Base-by-base conservation (phyloP, 768 basidiomycete genomes). In the Filobasidium floriforme region DNA sequence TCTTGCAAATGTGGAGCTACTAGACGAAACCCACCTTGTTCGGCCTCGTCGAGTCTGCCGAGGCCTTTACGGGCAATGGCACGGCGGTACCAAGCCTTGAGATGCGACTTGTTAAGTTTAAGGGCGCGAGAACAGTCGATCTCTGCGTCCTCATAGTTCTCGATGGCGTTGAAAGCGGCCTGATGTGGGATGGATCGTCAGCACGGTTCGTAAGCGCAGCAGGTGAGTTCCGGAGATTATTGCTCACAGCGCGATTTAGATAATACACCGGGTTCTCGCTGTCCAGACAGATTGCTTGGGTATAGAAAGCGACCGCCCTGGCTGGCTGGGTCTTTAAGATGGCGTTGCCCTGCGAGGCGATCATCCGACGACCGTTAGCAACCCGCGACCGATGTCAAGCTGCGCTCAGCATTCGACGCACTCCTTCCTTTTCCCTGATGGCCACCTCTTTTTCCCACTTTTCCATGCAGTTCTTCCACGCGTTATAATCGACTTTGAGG, bases 361-460 rank as follows among this genome's bases (percentile, higher is more conserved):
- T 3, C n/a, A 5, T 14, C 32, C n/a, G 19, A 7, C 18, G 55
- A 22, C 12, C 9, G 29, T 5, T 37, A 1, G 40, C 3, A 2
- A 26, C 24, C 59, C 7, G 19, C 15, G 3, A 46, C 4, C 12
- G 60, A 7, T 5, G 28, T 64, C 9, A 29, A 52, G 10, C 3
- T n/a, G n/a, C n/a, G n/a, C 15, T 32, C 57, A 44, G 59, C 49
- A 32, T 18, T 10, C 18, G 19, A 72, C 75, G 64, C 66, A 76
- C 76, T 49, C 68, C 65, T 44, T 73, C 71, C 68, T 76, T 76
- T 65, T 78, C 77, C 64, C 72, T 69, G 14, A 72, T 73, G 12
- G 73, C 77, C 32, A 77, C 62, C 67, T 78, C 77, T 62, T 78
- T 76, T 24, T 71, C 75, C 77, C 77, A 78, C 59, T 75, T 71